Evolutionary conservation across 2,329 filamentous ascomycete species (phyloP), one percentile per base, ranked within the genome.

Genomic region (Stemphylium lycopersici): DNA sequence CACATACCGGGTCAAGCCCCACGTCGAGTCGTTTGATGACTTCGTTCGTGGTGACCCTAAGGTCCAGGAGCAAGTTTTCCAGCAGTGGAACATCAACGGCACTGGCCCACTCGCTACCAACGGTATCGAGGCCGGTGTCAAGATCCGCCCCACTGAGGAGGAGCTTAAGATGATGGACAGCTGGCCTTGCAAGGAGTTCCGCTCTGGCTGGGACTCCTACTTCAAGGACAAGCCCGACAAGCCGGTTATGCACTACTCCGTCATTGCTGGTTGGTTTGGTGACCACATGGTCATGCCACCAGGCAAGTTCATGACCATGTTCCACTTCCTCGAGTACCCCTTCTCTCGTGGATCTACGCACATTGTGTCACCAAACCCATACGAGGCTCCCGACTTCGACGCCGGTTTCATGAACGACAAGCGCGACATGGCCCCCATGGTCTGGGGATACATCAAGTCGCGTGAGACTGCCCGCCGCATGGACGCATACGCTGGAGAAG

Each of bases 221-320:
- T 93, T 93, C 76, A 89, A 91, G 79, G 77, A 93, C 71, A 92
- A 92, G 79, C 89, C 89, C 1, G 89, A 93, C 76, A 93, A 93
- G 81, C 90, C 90, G 0, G 89, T 93, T 38, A 93, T 93, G 90
- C 90, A 93, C 71, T 93, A 93, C 77, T 88, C 70, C 6, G 84
- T 92, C 50, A 91, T 93, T 67, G 79, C 88, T 7, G 70, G 73
- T 13, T 79, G 76, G 76, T 80, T 79, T 54, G 78, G 78, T 48
- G 74, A 74, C 66, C 78, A 83, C 66, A 82, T 83, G 75, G 71
- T 77, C 44, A 87, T 89, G 83, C 88, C 89, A 0, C 84, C 87
- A 1, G 89, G 89, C 62, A 91, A 91, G 60, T 91, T 90, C 81
- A 91, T 91, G 78, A 89, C 86, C 68, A 91, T 91, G 88, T 65